A percentile compares a stretch with the other conserved stretches of the same genome.
These are phyloP conservation scores for Boletus barrowsii DNA, from an alignment of 768 basidiomycete genomes.

Conservation along the genomic window DNA sequence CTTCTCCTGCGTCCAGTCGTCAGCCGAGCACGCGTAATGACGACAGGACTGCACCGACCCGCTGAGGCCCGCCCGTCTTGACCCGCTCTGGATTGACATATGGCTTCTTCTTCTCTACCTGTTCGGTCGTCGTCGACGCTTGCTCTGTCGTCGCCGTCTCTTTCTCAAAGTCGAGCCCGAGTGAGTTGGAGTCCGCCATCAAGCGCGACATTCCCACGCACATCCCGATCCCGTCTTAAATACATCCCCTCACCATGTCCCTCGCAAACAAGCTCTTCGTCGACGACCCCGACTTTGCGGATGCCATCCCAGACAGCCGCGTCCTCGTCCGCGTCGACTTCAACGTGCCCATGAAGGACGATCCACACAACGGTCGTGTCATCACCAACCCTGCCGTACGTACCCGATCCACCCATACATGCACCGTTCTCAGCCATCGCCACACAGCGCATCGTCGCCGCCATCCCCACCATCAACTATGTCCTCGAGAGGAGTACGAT, in stretches of 20 bases:
- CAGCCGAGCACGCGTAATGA: slow-evolving; percentile 5
- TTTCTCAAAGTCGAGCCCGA: slow-evolving; percentile 67
- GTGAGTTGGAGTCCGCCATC: slow-evolving; percentile 56
- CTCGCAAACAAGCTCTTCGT: slow-evolving; percentile 94
- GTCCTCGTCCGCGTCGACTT: slow-evolving; percentile 96
- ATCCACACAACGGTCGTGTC: slow-evolving; percentile 68
- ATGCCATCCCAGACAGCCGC: slow-evolving; percentile 76
- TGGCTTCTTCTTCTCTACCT: slow-evolving; percentile 59
- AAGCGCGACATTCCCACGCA: slow-evolving; percentile 24
- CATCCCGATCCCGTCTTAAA: slow-evolving; percentile 12
- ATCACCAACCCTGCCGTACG: slow-evolving; percentile 96
- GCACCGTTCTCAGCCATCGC: slow-evolving; percentile 7
- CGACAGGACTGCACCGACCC: slow-evolving; percentile 40
- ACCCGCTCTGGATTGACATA: slow-evolving; percentile 84
- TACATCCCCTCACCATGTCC: slow-evolving; percentile 59
- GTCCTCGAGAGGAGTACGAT: slow-evolving; percentile 76
- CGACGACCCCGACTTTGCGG: slow-evolving; percentile 59
- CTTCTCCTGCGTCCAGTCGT: slow-evolving; percentile 53
- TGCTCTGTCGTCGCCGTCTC: slow-evolving; percentile 9
- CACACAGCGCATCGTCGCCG: slow-evolving; percentile 89
- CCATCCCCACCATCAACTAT: slow-evolving; percentile 92
- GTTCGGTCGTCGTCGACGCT: slow-evolving; percentile 1
- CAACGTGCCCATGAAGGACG: slow-evolving; percentile 87
- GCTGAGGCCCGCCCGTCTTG: slow-evolving; percentile 74
- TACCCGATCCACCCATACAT: slow-evolving; percentile 18